phyloP scores from a whole-genome alignment of 1,284 basidiomycete genomes.

The Rhizoctonia solani region DNA sequence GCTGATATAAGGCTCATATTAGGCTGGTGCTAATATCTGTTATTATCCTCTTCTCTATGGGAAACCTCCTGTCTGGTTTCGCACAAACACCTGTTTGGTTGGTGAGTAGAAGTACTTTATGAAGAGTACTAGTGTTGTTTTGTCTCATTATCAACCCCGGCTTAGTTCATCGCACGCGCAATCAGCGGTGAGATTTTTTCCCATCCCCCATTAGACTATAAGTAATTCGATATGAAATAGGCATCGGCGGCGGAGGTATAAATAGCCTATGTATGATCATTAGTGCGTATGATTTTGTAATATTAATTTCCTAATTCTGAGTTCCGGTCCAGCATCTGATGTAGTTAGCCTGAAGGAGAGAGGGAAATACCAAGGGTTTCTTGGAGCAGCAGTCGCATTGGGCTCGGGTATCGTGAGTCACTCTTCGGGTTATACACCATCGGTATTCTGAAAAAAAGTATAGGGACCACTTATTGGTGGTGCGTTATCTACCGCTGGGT shows the following conservation, averaged over 20 bases:
- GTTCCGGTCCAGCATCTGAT: conserved; percentile 51
- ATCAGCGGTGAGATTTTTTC: conserved; percentile 9
- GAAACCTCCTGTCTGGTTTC: conserved; percentile 30
- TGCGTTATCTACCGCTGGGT: conserved; percentile 31
- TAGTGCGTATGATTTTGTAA: background rate
- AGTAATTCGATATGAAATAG: background rate
- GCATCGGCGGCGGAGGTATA: conserved; percentile 31
- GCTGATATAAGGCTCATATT: background rate
- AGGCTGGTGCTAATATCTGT: conserved; percentile 31
- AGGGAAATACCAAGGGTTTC: conserved; percentile 70
- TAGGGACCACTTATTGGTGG: conserved; percentile 33
- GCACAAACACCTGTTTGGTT: conserved; percentile 31
- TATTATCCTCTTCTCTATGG: conserved; percentile 26
- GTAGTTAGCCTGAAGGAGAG: conserved; percentile 77
- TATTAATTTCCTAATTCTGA: background rate
- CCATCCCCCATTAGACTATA: too few species aligned
- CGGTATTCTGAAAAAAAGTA: background rate
- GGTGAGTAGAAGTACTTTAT: conserved; percentile 16
- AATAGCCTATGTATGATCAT: conserved; percentile 35
- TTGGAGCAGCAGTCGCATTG: conserved; percentile 56
- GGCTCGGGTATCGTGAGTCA: conserved; percentile 29
- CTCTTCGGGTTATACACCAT: background rate
- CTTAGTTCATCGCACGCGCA: conserved; percentile 25
- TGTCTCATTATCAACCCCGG: background rate
- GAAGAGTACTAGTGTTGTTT: too few species aligned